phyloP scores from a whole-genome alignment of 108 stramenopile genomes.

The Cyclotella kingstonii region DNA sequence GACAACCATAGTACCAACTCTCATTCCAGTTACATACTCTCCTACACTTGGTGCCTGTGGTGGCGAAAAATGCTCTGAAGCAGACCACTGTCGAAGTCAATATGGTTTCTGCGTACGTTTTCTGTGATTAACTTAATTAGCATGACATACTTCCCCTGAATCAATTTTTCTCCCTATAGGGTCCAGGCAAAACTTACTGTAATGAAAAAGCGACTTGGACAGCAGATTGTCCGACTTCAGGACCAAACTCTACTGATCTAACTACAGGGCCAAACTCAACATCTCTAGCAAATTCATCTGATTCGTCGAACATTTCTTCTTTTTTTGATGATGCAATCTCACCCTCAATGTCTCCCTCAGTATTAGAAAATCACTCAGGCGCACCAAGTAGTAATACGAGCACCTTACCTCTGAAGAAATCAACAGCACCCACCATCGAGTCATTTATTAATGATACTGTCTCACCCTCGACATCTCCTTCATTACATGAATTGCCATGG shows the following conservation, averaged over 20 bases:
- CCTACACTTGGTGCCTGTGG: slow-evolving; percentile 29
- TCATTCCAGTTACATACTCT: slow-evolving; percentile 7
- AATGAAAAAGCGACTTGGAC: slow-evolving; percentile 36
- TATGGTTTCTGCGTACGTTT: slow-evolving; percentile 33
- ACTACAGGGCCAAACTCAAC: not conserved
- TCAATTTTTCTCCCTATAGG: not conserved
- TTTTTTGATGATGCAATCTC: too few relatives aligned
- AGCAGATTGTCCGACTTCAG: slow-evolving; percentile 27
- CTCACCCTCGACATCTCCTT: slow-evolving; percentile 6
- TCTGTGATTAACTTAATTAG: not conserved
- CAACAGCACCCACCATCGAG: not conserved
- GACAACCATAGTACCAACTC: slow-evolving; percentile 6
- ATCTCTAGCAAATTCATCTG: not conserved
- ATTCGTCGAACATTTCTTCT: not conserved
- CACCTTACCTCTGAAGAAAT: too few relatives aligned
- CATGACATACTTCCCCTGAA: not conserved
- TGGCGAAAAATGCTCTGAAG: slow-evolving; percentile 5
- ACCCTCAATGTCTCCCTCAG: too few relatives aligned
- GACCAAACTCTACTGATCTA: not conserved
- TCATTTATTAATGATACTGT: not conserved
- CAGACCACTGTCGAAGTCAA: slow-evolving; percentile 26
- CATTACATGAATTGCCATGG: too few relatives aligned
- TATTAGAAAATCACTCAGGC: too few relatives aligned
- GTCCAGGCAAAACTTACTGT: slow-evolving; percentile 40
- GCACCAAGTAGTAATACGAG: too few relatives aligned